Evolutionary conservation across 2,329 filamentous ascomycete species (phyloP), one percentile per base, ranked within the genome.

Genomic region (Diplodia corticola): DNA sequence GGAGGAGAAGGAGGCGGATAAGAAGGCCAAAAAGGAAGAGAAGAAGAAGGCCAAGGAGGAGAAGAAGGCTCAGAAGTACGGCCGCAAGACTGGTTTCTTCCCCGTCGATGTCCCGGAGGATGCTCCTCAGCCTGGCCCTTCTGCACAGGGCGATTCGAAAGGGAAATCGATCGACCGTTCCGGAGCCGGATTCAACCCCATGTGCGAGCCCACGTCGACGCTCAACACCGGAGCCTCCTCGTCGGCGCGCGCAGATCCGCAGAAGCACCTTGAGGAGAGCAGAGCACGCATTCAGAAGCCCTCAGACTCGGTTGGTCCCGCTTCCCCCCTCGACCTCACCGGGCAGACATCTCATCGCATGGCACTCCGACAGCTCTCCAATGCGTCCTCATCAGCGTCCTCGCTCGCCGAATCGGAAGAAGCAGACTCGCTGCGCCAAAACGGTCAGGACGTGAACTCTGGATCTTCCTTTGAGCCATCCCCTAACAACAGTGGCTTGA

Each of bases 311-410:
- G 70, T 75, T 4, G 73, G 77, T 0, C 73, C 76, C 28, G 76
- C 82, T 1, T 76, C 83, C 3, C 81, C 81, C 2, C 81, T 84
- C 68, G 73, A 76, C 61, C 68, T 69, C 28, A 65, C 68, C 30
- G 65, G 60, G 68, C 70, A 77, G 20, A 70, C 70, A 15, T 78
- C 82, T 57, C 77, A 86, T 48, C 86, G 87, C 4, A 91, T 90
- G 1, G 89, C 93, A 74, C 81, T 95, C 20, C 87, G 92, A 26
- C 90, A 96, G 71, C 88, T 95, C 78, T 96, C 92, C 69, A 96
- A 90, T 71, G 90, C 92, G 1, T 97, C 93, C 0, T 96, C 93
- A 0, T 86, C 91, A 0, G 88, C 89, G 9, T 96, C 93, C 0
- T 96, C 92, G 0, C 82, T 89, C 13, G 82, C 87, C 0, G 64